Conservation (phyloP, 2,329 filamentous ascomycete species). For the Penicillium sp. region DNA sequence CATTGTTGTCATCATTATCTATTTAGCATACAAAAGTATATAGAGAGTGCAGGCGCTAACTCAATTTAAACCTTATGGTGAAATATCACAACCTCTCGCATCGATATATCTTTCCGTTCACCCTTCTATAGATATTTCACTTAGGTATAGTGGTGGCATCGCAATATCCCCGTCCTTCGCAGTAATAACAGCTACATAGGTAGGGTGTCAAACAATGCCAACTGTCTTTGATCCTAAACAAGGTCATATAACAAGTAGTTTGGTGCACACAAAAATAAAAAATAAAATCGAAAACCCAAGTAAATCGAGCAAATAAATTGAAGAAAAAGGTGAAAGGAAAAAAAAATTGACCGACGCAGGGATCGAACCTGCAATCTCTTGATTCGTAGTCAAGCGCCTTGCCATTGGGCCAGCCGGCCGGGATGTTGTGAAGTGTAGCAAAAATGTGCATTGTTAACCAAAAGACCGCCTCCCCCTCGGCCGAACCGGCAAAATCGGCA, state of each 20-base stretch:
- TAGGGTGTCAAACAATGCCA: not conserved
- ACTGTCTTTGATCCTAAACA: not conserved
- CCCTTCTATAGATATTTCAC: no score
- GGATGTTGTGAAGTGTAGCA: not conserved
- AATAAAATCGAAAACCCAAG: not conserved
- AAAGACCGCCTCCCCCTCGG: no score
- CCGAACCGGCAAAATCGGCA: not conserved
- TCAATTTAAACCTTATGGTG: no score
- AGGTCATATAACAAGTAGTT: not conserved
- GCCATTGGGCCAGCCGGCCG: slow-evolving; percentile 47
- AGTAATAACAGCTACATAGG: no score
- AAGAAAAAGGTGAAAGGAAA: not conserved
- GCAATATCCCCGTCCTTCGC: no score
- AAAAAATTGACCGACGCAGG: slow-evolving; percentile 40
- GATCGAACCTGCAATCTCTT: slow-evolving; percentile 52
- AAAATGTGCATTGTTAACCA: not conserved
- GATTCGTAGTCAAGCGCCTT: slow-evolving; percentile 55
- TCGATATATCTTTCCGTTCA: no score
- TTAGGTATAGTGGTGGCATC: no score
- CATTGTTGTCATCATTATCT: no score
- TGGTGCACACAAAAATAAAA: not conserved
- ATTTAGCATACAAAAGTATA: no score
- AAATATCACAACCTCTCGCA: no score
- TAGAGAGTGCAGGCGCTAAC: no score
- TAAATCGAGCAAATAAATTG: not conserved